phyloP scores from a whole-genome alignment of 2,329 filamentous ascomycete genomes.

The Fusarium armeniacum region DNA sequence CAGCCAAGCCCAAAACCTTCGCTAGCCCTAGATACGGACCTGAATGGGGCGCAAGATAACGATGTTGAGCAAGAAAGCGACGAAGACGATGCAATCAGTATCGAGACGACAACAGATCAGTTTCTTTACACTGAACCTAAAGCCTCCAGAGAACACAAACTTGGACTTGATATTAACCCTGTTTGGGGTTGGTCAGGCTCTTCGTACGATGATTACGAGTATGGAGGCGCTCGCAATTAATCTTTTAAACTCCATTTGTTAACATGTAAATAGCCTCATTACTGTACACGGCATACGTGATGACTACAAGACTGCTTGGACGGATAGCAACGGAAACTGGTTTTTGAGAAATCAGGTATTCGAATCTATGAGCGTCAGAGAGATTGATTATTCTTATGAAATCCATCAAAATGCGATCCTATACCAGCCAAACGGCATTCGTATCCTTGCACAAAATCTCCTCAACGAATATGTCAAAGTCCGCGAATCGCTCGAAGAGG shows the following conservation, averaged over 20 bases:
- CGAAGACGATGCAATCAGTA: not conserved
- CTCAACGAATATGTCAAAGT: not conserved
- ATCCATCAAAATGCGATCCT: not conserved
- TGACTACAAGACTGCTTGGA: constrained; percentile 10
- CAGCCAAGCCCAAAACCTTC: not conserved
- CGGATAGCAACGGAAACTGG: not conserved
- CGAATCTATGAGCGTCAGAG: not conserved
- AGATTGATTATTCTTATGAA: constrained; percentile 13
- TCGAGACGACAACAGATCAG: not conserved
- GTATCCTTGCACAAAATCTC: not conserved
- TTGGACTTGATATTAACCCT: constrained; percentile 1
- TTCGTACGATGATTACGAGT: constrained; percentile 10
- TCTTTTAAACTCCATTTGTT: accelerated
- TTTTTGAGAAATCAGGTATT: not conserved
- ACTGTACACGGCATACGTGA: constrained; percentile 8
- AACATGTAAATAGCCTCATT: not conserved
- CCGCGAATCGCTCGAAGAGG: not conserved
- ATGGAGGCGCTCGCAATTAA: not conserved
- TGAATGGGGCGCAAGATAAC: too few species aligned
- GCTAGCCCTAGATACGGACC: too few species aligned
- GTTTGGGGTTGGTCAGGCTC: constrained; percentile 6
- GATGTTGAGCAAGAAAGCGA: not conserved
- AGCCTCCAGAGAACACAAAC: not conserved
- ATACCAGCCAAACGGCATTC: not conserved
- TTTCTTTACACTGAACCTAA: not conserved